These are phyloP conservation scores for Kalmusia sp. DNA, from an alignment of 2,329 filamentous ascomycete species.

Conservation along the genomic window DNA sequence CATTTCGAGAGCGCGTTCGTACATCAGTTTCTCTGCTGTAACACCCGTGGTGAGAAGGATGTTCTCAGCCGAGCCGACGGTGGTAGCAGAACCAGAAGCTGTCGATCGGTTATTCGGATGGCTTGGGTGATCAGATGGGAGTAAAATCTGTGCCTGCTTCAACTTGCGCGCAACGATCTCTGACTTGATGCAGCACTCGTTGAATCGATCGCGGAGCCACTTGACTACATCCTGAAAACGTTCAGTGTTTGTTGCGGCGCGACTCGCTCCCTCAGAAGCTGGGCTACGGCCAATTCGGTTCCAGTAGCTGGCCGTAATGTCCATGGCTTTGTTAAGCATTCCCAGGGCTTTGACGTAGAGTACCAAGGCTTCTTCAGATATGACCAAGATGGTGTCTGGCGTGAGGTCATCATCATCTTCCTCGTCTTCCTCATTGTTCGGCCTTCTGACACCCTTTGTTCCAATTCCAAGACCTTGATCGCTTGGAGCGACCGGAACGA, in stretches of 20 bases:
- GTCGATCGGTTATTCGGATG: constrained; percentile 80
- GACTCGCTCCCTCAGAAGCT: constrained; percentile 48
- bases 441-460: constrained; percentile 56
- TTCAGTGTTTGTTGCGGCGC: constrained; percentile 58
- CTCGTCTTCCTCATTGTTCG: constrained; percentile 58
- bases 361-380: constrained; percentile 94
- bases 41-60: constrained; percentile 87
- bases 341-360: constrained; percentile 94
- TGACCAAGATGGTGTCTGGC: constrained; percentile 79
- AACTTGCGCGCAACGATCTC: constrained; percentile 91
- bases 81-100: constrained; percentile 63
- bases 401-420: constrained; percentile 72
- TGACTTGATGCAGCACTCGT: constrained; percentile 95
- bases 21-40: constrained; percentile 97
- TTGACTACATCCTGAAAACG: constrained; percentile 94
- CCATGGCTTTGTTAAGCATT: constrained; percentile 91
- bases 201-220: constrained; percentile 93
- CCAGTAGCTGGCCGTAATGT: constrained; percentile 95
- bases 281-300: constrained; percentile 73
- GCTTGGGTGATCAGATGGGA: constrained; percentile 84
- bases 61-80: constrained; percentile 73
- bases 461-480: constrained; percentile 71
- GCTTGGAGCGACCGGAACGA: constrained; percentile 84
- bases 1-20: constrained; percentile 96
- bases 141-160: constrained; percentile 80